These are phyloP conservation scores for Lotmaria passim DNA, from an alignment of 208 protist genomes.

Conservation along the genomic window DNA sequence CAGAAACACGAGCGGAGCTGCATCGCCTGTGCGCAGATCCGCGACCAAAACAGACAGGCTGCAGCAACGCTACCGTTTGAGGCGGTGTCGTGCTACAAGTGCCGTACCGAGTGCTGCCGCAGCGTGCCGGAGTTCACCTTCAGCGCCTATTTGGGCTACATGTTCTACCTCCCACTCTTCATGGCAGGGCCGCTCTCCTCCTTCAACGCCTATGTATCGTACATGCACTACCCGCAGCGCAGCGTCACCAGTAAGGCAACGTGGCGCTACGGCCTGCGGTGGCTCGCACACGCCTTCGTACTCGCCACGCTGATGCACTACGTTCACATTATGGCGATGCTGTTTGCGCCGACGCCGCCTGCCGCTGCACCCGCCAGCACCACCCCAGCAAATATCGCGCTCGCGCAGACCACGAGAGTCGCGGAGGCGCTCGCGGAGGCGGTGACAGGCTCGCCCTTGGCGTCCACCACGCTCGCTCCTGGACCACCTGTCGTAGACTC, in stretches of 20 bases:
- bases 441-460: background rate
- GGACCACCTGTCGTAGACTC: conserved; percentile 21
- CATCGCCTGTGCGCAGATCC: conserved; percentile 44
- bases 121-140: conserved; percentile 69
- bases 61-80: conserved; percentile 9
- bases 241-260: conserved; percentile 23
- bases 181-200: conserved; percentile 91
- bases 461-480: background rate
- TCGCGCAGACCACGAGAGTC: background rate
- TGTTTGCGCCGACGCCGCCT: conserved; percentile 23
- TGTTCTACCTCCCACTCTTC: conserved; percentile 91
- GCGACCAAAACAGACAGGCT: conserved; percentile 20
- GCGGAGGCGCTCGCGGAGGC: conserved; percentile 11
- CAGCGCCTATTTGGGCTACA: conserved; percentile 80
- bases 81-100: conserved; percentile 54
- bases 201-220: conserved; percentile 90
- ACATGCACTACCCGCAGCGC: conserved; percentile 57
- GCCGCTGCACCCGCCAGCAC: background rate
- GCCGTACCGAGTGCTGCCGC: conserved; percentile 58
- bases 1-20: conserved; percentile 38
- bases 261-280: conserved; percentile 44
- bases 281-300: conserved; percentile 33
- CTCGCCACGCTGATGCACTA: conserved; percentile 60
- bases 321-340: conserved; percentile 53
- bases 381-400: background rate